Conservation (phyloP, 2,329 filamentous ascomycete species). For the Orbilia ellipsospora region DNA sequence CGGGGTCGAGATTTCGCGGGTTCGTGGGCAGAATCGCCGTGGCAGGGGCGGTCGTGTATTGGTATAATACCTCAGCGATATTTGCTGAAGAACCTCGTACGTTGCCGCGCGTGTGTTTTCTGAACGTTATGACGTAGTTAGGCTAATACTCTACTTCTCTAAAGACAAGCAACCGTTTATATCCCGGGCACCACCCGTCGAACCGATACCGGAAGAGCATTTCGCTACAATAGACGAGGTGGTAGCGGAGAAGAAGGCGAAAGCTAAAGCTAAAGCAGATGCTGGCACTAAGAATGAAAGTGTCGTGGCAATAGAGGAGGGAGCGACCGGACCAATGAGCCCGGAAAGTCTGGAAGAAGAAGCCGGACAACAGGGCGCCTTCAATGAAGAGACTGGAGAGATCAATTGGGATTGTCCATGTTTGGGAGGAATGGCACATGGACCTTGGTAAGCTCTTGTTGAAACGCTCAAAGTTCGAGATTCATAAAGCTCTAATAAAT, state of each 20-base stretch:
- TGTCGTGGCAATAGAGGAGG: conserved; percentile 12
- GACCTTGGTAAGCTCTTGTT: conserved; percentile 72
- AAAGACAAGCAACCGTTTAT: conserved; percentile 55
- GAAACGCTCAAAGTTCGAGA: neutral
- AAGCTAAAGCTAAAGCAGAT: conserved; percentile 27
- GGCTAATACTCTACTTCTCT: conserved; percentile 8
- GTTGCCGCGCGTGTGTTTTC: conserved; percentile 69
- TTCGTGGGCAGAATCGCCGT: conserved; percentile 78
- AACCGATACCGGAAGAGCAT: conserved; percentile 59
- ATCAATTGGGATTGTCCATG: conserved; percentile 99
- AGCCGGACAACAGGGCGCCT: conserved; percentile 86
- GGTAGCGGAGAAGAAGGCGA: conserved; percentile 57
- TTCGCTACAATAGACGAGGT: conserved; percentile 56
- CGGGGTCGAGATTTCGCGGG: conserved; percentile 84
- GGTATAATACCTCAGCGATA: conserved; percentile 88
- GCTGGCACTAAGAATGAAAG: conserved; percentile 32
- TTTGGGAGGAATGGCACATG: conserved; percentile 94
- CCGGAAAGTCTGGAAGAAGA: conserved; percentile 78
- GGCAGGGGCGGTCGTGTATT: conserved; percentile 83
- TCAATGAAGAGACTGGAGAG: conserved; percentile 98
- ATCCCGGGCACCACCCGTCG: conserved; percentile 52
- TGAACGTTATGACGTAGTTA: neutral
- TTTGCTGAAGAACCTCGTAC: conserved; percentile 80
- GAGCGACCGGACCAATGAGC: conserved; percentile 60
- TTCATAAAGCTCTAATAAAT: conserved; percentile 3